phyloP scores from a whole-genome alignment of 306 rosid genomes.

The Gastrolobium bilobum region DNA sequence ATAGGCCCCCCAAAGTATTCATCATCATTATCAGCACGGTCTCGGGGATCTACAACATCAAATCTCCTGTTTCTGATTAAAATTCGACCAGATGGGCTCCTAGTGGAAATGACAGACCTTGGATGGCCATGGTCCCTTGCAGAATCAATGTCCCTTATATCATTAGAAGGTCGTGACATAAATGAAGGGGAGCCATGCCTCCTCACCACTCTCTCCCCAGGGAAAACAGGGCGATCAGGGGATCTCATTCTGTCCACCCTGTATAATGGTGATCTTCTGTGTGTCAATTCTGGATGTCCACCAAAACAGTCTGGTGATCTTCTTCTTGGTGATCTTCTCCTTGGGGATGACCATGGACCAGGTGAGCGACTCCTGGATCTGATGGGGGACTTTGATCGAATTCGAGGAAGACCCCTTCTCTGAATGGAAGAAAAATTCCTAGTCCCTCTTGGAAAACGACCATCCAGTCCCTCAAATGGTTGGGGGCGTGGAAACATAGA shows the following conservation, averaged over 20 bases:
- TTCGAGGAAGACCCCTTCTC: conserved; percentile 66
- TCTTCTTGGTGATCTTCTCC: conserved; percentile 84
- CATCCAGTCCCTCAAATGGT: conserved; percentile 65
- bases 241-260: conserved; percentile 83
- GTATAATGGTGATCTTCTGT: conserved; percentile 74
- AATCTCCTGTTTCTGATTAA: conserved; percentile 73
- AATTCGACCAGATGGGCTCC: conserved; percentile 71
- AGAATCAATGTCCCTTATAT: conserved; percentile 78
- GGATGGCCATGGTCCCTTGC: conserved; percentile 78
- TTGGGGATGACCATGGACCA: conserved; percentile 78
- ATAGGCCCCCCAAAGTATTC: conserved; percentile 74
- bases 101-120: conserved; percentile 64
- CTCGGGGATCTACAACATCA: conserved; percentile 73
- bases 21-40: conserved; percentile 64
- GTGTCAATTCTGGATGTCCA: conserved; percentile 69
- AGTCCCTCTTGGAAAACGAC: conserved; percentile 71
- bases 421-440: conserved; percentile 73
- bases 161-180: conserved; percentile 69
- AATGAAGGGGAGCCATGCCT: conserved; percentile 72
- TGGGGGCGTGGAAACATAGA: conserved; percentile 68
- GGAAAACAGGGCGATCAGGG: conserved; percentile 76
- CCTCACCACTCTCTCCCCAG: conserved; percentile 69
- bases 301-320: conserved; percentile 82
- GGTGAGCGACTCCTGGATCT: conserved; percentile 87
- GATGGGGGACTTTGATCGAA: conserved; percentile 81